Evolutionary conservation across 768 basidiomycete genomes (phyloP), one percentile per base, ranked within the genome.

Genomic region (Calvatia gigantea): DNA sequence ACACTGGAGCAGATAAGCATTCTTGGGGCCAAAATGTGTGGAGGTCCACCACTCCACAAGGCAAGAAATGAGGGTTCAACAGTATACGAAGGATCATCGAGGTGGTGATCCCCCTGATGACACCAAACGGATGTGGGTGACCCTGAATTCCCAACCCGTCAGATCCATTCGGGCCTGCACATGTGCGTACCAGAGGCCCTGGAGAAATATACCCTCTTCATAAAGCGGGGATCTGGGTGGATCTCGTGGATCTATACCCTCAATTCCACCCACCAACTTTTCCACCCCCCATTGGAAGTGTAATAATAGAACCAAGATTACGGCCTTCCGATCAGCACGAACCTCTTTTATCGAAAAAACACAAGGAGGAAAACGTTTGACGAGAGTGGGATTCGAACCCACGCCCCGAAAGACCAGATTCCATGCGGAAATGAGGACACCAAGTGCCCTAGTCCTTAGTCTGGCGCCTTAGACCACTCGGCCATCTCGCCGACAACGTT

Each of bases 401-500:
- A 76, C 77, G 79, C 78, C 76, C 73, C 67, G 61, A 54, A 66
- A 53, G 68, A 68, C 67, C 68, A 69, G 69, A 70, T 69, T 47
- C 9, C 25, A 42, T 21, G 2, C 25, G 23, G 41, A 42, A 19
- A 42, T 42, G n/a, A n/a, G n/a, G n/a, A n/a, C n/a, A n/a, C 23
- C 14, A 11, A 42, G 25, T 23, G 41, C 23, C 53, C 54, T 55
- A 35, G 44, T 58, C 61, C 61, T 61, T 53, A 81, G 81, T 85
- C 83, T 86, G 82, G 82, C 84, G 84, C 84, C 84, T 85, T 85
- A 82, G 84, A 85, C 84, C 84, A 82, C 84, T 85, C 84, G 84
- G 84, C 84, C 84, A 86, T 85, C 83, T 83, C 78, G 57, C 61
- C 61, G n/a, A n/a, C n/a, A n/a, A n/a, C n/a, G n/a, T n/a, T n/a